Conservation (phyloP, 768 basidiomycete genomes). For the Russula foetens region DNA sequence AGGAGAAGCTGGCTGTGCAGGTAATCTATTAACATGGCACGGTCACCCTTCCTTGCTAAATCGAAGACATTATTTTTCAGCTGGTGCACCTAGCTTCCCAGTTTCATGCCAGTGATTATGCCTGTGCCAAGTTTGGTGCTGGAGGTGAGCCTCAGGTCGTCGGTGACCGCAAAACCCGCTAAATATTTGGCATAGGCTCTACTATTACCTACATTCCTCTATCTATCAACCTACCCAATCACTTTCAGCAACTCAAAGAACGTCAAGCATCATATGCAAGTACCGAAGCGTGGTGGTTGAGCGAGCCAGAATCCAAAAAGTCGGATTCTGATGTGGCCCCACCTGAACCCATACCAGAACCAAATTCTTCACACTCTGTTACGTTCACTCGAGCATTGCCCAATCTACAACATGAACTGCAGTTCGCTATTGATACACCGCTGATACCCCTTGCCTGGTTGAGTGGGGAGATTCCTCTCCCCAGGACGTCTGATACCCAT, state of each 20-base stretch:
- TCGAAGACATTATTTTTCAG: neutral
- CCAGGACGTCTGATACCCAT: constrained; percentile 20
- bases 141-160: constrained; percentile 6
- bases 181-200: constrained; percentile 10
- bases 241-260: constrained; percentile 17
- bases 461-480: constrained; percentile 8
- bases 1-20: constrained; percentile 19
- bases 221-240: constrained; percentile 19
- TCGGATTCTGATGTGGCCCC: neutral
- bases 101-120: constrained; percentile 21
- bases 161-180: neutral
- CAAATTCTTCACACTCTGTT: neutral
- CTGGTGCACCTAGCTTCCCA: constrained; percentile 21
- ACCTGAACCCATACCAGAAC: neutral
- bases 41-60: neutral
- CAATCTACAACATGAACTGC: constrained; percentile 23
- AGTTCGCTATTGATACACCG: constrained; percentile 23
- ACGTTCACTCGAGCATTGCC: constrained; percentile 5
- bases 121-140: constrained; percentile 19
- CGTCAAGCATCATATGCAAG: constrained; percentile 16
- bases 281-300: constrained; percentile 21
- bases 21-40: neutral
- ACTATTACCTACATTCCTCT: constrained; percentile 17
- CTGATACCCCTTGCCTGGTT: constrained; percentile 13
- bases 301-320: constrained; percentile 1